Evolutionary conservation across 1,284 basidiomycete genomes (phyloP).

Genomic region (Ceratobasidium papillatum): DNA sequence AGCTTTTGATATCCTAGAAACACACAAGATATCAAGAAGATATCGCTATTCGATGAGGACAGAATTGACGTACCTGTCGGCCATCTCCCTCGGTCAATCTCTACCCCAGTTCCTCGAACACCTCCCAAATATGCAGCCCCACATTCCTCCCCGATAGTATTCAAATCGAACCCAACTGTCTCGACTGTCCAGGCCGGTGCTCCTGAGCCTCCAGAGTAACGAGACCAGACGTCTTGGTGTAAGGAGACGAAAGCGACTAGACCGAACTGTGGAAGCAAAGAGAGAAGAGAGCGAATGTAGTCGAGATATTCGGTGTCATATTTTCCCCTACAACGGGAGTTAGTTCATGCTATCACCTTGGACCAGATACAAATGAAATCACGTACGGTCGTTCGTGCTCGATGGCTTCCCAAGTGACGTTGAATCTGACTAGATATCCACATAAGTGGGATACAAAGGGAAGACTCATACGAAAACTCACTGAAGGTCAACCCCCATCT

Average conservation of each 20-base stretch:
- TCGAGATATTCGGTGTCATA: slow-evolving; percentile 86
- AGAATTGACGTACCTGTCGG: slow-evolving; percentile 61
- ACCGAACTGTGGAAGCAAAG: slow-evolving; percentile 81
- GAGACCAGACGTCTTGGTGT: slow-evolving; percentile 96
- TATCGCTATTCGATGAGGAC: background rate
- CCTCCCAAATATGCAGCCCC: slow-evolving; percentile 87
- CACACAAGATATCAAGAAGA: background rate
- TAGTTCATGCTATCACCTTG: background rate
- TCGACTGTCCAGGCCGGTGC: slow-evolving; percentile 93
- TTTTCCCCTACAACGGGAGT: slow-evolving; percentile 62
- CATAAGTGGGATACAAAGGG: background rate
- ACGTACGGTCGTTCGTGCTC: slow-evolving; percentile 90
- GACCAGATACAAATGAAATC: background rate
- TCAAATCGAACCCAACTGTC: slow-evolving; percentile 79
- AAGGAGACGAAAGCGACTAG: slow-evolving; percentile 82
- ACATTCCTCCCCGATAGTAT: slow-evolving; percentile 72
- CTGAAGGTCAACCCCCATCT: slow-evolving; percentile 89
- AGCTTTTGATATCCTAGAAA: slow-evolving; percentile 82
- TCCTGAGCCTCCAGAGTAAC: slow-evolving; percentile 91
- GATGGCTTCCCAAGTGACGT: slow-evolving; percentile 96
- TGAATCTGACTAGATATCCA: slow-evolving; percentile 71
- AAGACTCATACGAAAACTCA: slow-evolving; percentile 53
- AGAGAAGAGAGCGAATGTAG: slow-evolving; percentile 79
- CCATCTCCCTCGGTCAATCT: slow-evolving; percentile 80
- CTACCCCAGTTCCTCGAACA: slow-evolving; percentile 64